phyloP scores from a whole-genome alignment of 2,329 filamentous ascomycete genomes.

The Paraphaeosphaeria minitans region DNA sequence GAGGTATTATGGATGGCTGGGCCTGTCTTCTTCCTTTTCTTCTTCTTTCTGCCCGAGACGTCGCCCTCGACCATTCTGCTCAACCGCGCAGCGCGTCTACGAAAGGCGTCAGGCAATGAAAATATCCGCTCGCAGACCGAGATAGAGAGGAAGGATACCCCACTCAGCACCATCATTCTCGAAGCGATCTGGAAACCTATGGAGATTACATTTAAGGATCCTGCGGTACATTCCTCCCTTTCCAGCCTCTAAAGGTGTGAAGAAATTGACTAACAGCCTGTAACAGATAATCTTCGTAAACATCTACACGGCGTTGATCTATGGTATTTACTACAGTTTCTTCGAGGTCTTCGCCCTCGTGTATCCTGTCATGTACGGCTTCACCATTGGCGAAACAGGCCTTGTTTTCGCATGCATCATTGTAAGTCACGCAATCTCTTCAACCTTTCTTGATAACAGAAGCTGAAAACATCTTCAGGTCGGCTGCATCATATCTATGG shows the following conservation, averaged over 20 bases:
- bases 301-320: conserved; percentile 29
- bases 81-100: conserved; percentile 64
- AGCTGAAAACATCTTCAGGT: neutral
- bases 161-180: conserved; percentile 52
- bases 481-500: conserved; percentile 24
- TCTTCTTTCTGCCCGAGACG: conserved; percentile 69
- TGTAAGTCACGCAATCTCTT: neutral
- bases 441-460: neutral
- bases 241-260: neutral
- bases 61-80: conserved; percentile 64
- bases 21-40: conserved; percentile 65
- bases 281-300: conserved; percentile 16
- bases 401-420: conserved; percentile 25
- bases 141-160: conserved; percentile 64
- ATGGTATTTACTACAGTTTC: conserved; percentile 32
- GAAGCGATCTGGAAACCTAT: conserved; percentile 66
- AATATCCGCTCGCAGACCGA: conserved; percentile 66
- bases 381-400: conserved; percentile 26
- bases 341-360: conserved; percentile 34
- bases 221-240: conserved; percentile 24
- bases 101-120: conserved; percentile 63
- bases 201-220: conserved; percentile 49
- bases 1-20: conserved; percentile 67
- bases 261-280: neutral
- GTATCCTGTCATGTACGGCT: conserved; percentile 25